Conservation (phyloP, 2,329 filamentous ascomycete genomes). For the Metarhizium album region DNA sequence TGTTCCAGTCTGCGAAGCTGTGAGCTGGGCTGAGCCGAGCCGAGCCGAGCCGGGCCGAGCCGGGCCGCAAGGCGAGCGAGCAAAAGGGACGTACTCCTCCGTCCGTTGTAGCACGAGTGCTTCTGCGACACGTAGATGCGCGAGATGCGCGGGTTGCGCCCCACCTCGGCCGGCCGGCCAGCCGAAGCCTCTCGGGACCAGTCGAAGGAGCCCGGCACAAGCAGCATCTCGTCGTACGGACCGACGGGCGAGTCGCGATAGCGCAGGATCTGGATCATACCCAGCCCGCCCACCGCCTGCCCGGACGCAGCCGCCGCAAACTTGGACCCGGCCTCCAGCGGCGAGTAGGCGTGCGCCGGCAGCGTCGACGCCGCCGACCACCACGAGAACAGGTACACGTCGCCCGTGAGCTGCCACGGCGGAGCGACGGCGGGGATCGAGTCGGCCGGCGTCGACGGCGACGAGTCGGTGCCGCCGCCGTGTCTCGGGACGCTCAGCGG, state of each 20-base stretch:
- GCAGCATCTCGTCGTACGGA: conserved; percentile 41
- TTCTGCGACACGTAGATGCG: conserved; percentile 44
- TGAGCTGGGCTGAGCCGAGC: too few relatives aligned
- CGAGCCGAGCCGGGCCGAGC: too few relatives aligned
- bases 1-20: conserved; percentile 36
- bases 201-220: conserved; percentile 35
- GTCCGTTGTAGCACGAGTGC: conserved; percentile 40
- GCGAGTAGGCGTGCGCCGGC: conserved; percentile 30
- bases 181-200: conserved; percentile 27
- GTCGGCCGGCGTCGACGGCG: neutral
- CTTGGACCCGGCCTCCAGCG: conserved; percentile 31
- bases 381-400: conserved; percentile 33
- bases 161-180: conserved; percentile 20
- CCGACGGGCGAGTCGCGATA: conserved; percentile 41
- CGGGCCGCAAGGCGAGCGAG: too few relatives aligned
- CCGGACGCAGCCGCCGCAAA: conserved; percentile 23
- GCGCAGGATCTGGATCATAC: conserved; percentile 39
- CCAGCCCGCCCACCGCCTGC: conserved; percentile 31
- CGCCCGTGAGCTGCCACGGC: conserved; percentile 35
- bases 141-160: conserved; percentile 26
- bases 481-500: too few relatives aligned
- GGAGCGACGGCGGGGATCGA: conserved; percentile 11
- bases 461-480: too few relatives aligned
- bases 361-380: conserved; percentile 24
- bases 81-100: conserved; percentile 30